Evolutionary conservation across 495 filamentous ascomycete species (phyloP).

Genomic region (Neurospora sp.): DNA sequence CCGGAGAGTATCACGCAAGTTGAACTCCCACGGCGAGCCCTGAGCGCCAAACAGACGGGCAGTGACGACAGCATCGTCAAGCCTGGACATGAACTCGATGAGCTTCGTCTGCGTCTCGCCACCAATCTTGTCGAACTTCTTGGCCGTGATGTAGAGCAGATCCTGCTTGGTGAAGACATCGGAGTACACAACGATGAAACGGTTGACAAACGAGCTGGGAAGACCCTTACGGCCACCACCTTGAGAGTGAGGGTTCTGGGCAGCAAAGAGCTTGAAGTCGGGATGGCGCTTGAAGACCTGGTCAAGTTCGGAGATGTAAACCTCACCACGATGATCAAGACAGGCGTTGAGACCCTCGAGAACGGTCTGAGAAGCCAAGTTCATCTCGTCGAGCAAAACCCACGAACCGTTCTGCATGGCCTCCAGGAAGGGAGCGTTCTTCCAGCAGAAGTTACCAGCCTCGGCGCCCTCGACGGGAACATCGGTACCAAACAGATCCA

Average conservation of each 20-base stretch:
- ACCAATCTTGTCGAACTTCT: slow-evolving; percentile 57
- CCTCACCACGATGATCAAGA: slow-evolving; percentile 91
- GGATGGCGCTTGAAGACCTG: slow-evolving; percentile 85
- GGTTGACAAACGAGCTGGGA: slow-evolving; percentile 92
- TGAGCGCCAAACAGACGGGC: slow-evolving; percentile 59
- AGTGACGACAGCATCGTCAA: slow-evolving; percentile 60
- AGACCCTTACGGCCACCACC: slow-evolving; percentile 93
- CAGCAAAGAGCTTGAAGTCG: slow-evolving; percentile 85
- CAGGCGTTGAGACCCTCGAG: slow-evolving; percentile 96
- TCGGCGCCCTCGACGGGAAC: slow-evolving; percentile 84
- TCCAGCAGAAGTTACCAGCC: slow-evolving; percentile 84
- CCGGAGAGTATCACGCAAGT: slow-evolving; percentile 81
- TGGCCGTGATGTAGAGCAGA: slow-evolving; percentile 67
- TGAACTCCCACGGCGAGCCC: slow-evolving; percentile 95
- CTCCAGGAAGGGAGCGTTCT: slow-evolving; percentile 86
- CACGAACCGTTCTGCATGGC: slow-evolving; percentile 95
- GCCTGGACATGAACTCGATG: slow-evolving; percentile 67
- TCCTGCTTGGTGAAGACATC: slow-evolving; percentile 78
- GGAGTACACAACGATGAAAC: slow-evolving; percentile 95
- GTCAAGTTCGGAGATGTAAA: slow-evolving; percentile 89
- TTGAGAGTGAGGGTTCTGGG: slow-evolving; percentile 96
- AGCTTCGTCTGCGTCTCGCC: slow-evolving; percentile 46
- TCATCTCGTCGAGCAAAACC: slow-evolving; percentile 98
- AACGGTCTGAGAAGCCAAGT: slow-evolving; percentile 91
- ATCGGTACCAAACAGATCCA: slow-evolving; percentile 96